Conservation (phyloP, 2,329 filamentous ascomycete species). For the Ophiostoma sp. region DNA sequence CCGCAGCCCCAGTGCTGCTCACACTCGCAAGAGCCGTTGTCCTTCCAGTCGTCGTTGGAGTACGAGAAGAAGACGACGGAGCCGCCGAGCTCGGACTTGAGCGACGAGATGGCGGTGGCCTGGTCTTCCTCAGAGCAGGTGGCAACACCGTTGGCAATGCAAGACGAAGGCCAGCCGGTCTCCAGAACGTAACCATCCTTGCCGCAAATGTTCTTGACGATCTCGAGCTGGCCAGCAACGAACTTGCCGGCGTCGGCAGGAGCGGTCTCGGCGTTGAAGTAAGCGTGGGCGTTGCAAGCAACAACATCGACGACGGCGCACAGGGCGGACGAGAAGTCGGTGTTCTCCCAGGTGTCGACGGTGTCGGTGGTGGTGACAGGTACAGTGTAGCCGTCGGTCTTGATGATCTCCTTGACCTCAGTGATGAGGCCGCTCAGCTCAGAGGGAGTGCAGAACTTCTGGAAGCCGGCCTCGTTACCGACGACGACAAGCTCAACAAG, state of each 20-base stretch:
- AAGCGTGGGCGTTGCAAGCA: slow-evolving; percentile 85
- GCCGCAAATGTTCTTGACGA: slow-evolving; percentile 66
- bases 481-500: slow-evolving; percentile 74
- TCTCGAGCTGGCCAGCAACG: slow-evolving; percentile 65
- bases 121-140: slow-evolving; percentile 64
- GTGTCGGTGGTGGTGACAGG: slow-evolving; percentile 82
- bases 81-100: slow-evolving; percentile 59
- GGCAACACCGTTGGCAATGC: slow-evolving; percentile 65
- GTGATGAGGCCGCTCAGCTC: slow-evolving; percentile 67
- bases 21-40: slow-evolving; percentile 59
- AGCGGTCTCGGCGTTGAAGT: slow-evolving; percentile 71
- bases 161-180: slow-evolving; percentile 78
- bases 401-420: slow-evolving; percentile 59
- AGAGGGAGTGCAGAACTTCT: slow-evolving; percentile 57
- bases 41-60: slow-evolving; percentile 78
- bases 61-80: slow-evolving; percentile 77
- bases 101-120: slow-evolving; percentile 63
- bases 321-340: slow-evolving; percentile 52
- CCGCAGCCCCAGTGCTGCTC: slow-evolving; percentile 76
- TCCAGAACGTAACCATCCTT: slow-evolving; percentile 78
- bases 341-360: slow-evolving; percentile 67
- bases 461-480: slow-evolving; percentile 86
- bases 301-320: slow-evolving; percentile 73
- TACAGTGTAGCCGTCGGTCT: slow-evolving; percentile 61
- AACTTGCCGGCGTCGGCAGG: slow-evolving; percentile 68